These are phyloP conservation scores for Colletotrichum sp. DNA, from an alignment of 2,329 filamentous ascomycete species.

Conservation along the genomic window DNA sequence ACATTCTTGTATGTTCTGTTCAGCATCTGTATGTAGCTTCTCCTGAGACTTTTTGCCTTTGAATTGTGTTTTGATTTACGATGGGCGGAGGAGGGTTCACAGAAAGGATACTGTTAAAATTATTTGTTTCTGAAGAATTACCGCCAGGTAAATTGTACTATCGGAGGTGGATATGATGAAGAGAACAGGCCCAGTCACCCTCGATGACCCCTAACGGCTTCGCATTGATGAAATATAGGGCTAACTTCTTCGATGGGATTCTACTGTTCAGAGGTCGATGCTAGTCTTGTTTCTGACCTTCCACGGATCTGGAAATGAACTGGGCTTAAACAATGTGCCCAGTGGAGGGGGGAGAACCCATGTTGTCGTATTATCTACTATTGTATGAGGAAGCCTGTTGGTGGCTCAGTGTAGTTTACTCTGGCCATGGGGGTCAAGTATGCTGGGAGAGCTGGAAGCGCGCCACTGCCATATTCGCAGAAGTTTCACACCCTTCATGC, in stretches of 20 bases:
- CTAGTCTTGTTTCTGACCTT: not conserved
- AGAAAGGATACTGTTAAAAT: not conserved
- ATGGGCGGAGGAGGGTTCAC: accelerated
- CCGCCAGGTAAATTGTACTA: not conserved
- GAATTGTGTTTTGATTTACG: accelerated
- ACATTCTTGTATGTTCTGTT: not conserved
- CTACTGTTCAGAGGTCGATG: not conserved
- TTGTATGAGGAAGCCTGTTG: not conserved
- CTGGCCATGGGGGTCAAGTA: not conserved
- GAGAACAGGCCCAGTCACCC: accelerated
- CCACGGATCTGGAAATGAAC: not conserved
- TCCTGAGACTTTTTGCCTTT: not conserved
- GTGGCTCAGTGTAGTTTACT: not conserved
- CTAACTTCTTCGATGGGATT: not conserved
- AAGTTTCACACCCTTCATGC: not conserved
- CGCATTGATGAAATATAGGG: too few relatives aligned
- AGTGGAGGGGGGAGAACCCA: too few relatives aligned
- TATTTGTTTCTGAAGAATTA: not conserved
- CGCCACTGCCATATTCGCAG: not conserved
- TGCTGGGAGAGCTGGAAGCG: not conserved
- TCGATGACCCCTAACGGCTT: not conserved
- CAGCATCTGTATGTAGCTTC: not conserved
- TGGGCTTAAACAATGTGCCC: too few relatives aligned
- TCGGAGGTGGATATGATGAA: not conserved
- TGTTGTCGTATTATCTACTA: not conserved